Conservation (phyloP, 768 basidiomycete species). For the Nidularia pulvinata region DNA sequence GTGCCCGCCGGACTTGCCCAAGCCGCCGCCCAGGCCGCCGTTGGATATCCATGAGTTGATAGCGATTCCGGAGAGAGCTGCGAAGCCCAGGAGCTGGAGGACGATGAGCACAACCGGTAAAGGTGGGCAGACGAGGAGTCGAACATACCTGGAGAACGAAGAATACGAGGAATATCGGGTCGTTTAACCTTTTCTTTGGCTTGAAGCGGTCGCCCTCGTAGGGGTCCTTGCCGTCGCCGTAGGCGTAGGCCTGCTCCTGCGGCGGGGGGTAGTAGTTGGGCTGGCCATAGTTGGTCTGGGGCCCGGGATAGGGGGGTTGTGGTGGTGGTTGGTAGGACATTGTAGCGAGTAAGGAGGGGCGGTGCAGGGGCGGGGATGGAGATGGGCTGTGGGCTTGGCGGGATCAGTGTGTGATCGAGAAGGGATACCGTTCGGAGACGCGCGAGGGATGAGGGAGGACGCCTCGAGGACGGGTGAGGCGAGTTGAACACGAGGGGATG, state of each 20-base stretch:
- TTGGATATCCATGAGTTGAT: slow-evolving; percentile 60
- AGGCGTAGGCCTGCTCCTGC: slow-evolving; percentile 14
- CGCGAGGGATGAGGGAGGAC: no score
- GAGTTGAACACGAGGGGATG: no score
- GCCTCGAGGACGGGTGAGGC: no score
- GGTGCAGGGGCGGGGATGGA: neutral
- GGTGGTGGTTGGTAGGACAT: slow-evolving; percentile 8
- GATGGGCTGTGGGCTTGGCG: no score
- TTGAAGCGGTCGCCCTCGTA: slow-evolving; percentile 66
- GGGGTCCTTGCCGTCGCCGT: slow-evolving; percentile 42
- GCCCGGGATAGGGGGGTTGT: slow-evolving; percentile 29
- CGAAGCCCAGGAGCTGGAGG: slow-evolving; percentile 64
- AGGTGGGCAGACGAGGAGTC: neutral
- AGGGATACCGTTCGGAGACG: no score
- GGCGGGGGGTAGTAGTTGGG: slow-evolving; percentile 19
- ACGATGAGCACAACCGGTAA: neutral
- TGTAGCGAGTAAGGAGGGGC: neutral
- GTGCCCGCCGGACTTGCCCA: slow-evolving; percentile 55
- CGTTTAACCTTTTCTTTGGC: slow-evolving; percentile 70
- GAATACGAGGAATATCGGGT: slow-evolving; percentile 67
- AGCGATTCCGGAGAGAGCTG: slow-evolving; percentile 63
- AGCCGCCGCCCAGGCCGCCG: slow-evolving; percentile 73
- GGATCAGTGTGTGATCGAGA: no score
- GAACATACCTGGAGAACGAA: slow-evolving; percentile 66
- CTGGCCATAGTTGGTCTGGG: slow-evolving; percentile 34